A percentile compares a stretch with the other conserved stretches of the same genome.
Evolutionary conservation across 805 yeast species (phyloP).

Genomic region (Spathaspora sp.): DNA sequence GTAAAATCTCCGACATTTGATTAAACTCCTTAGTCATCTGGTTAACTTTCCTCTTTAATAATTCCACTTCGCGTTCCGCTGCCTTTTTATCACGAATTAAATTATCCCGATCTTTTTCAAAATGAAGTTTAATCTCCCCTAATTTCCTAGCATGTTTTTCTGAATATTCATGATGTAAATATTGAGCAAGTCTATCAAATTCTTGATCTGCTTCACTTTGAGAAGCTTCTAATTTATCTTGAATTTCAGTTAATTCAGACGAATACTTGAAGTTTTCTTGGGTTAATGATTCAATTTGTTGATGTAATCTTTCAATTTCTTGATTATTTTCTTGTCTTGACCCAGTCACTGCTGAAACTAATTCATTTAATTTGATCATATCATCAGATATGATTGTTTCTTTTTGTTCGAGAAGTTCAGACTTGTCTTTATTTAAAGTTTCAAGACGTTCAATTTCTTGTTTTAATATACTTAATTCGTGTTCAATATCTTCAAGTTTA

Average conservation of each 20-base stretch:
- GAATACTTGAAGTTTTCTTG: not conserved
- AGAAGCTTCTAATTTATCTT: conserved; percentile 26
- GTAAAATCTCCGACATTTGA: conserved; percentile 17
- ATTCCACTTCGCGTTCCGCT: conserved; percentile 50
- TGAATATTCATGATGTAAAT: conserved; percentile 68
- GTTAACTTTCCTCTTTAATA: conserved; percentile 32
- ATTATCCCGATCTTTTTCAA: conserved; percentile 35
- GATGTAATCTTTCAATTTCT: conserved; percentile 1
- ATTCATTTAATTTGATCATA: conserved; percentile 24
- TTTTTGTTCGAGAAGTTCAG: conserved; percentile 16
- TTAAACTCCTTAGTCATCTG: conserved; percentile 46
- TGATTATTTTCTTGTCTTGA: conserved; percentile 11
- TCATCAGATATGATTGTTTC: conserved; percentile 30
- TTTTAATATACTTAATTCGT: conserved; percentile 1
- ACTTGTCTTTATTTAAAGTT: not conserved
- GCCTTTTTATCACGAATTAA: conserved; percentile 41
- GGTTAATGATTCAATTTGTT: conserved; percentile 7
- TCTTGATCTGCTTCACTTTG: conserved; percentile 52
- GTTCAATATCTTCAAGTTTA: conserved; percentile 5
- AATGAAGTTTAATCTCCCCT: conserved; percentile 41
- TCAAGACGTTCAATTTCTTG: conserved; percentile 7
- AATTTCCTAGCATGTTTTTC: conserved; percentile 76
- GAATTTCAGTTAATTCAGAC: conserved; percentile 10
- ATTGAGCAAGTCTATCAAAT: conserved; percentile 62
- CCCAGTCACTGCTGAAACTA: conserved; percentile 19